Evolutionary conservation across 768 basidiomycete species (phyloP).

Genomic region (Kwoniella shandongensis): DNA sequence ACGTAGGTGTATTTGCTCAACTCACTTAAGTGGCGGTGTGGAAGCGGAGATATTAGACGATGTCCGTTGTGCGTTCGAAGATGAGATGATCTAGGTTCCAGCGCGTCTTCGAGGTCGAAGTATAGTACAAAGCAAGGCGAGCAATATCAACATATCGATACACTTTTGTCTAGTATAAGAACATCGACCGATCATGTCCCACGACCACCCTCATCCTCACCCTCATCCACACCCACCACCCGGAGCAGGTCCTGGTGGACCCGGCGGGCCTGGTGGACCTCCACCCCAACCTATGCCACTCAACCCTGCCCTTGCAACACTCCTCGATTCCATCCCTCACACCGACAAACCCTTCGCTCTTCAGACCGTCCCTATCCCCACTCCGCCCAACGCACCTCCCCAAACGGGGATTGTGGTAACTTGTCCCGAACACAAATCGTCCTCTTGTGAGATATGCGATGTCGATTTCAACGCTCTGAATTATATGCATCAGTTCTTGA

Average conservation of each 20-base stretch:
- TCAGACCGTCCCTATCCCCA: constrained; percentile 25
- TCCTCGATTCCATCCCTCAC: constrained; percentile 47
- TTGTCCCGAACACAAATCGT: constrained; percentile 67
- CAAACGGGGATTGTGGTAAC: constrained; percentile 57
- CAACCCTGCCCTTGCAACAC: constrained; percentile 38
- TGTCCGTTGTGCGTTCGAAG: too few species aligned
- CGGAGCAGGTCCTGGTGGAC: background rate
- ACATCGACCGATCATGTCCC: constrained; percentile 3
- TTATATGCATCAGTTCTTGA: constrained; percentile 68
- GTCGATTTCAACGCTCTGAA: constrained; percentile 75
- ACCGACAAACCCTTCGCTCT: constrained; percentile 35
- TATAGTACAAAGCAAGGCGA: too few species aligned
- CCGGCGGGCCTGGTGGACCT: background rate
- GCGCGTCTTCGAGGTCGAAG: too few species aligned
- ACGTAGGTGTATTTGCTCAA: too few species aligned
- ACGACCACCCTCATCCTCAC: constrained; percentile 12
- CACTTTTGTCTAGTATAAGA: too few species aligned
- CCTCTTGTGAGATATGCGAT: constrained; percentile 72
- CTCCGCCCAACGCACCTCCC: constrained; percentile 35
- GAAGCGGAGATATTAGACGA: too few species aligned
- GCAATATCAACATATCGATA: too few species aligned
- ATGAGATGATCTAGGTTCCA: too few species aligned
- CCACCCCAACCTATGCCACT: constrained; percentile 28
- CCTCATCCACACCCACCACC: constrained; percentile 16
- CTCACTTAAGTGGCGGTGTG: too few species aligned